Percentiles rank a stretch among this genome's conserved stretches.
phyloP scores from a whole-genome alignment of 2,329 filamentous ascomycete species.

The Chaetothyriales sp. region DNA sequence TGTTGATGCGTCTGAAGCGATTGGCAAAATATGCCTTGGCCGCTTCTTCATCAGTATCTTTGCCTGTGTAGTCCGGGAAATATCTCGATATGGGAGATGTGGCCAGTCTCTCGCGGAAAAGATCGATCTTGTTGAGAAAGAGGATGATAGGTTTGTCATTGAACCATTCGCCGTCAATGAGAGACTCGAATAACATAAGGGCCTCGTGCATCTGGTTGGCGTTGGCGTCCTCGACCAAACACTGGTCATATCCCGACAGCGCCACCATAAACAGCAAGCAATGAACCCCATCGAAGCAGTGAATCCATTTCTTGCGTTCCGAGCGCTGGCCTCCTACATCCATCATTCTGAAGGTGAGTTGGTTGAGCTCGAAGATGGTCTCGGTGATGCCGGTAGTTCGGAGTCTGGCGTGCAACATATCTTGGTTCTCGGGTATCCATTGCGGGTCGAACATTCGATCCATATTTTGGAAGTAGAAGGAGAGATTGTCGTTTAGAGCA shows the following conservation, averaged over 20 bases:
- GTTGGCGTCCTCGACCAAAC: slow-evolving; percentile 88
- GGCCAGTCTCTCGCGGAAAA: slow-evolving; percentile 64
- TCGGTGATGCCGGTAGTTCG: slow-evolving; percentile 93
- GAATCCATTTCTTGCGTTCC: slow-evolving; percentile 83
- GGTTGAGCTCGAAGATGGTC: slow-evolving; percentile 80
- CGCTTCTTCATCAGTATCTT: slow-evolving; percentile 56
- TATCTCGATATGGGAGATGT: slow-evolving; percentile 59
- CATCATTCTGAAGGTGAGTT: slow-evolving; percentile 93
- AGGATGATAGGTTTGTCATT: slow-evolving; percentile 67
- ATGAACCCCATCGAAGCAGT: slow-evolving; percentile 90
- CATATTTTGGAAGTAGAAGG: slow-evolving; percentile 73
- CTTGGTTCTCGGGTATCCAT: slow-evolving; percentile 86
- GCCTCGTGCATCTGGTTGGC: slow-evolving; percentile 90
- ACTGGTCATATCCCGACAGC: slow-evolving; percentile 93
- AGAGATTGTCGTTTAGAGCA: slow-evolving; percentile 86
- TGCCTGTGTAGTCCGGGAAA: slow-evolving; percentile 66
- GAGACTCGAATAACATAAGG: slow-evolving; percentile 73
- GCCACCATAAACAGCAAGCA: slow-evolving; percentile 86
- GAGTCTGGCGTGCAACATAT: slow-evolving; percentile 78
- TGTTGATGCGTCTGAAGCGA: slow-evolving; percentile 64
- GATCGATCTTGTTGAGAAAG: slow-evolving; percentile 78
- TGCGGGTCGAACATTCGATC: slow-evolving; percentile 61
- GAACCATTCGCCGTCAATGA: slow-evolving; percentile 79
- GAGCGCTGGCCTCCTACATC: slow-evolving; percentile 86
- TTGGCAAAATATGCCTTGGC: slow-evolving; percentile 71